Conservation (phyloP, 164 flowering plant species). For the Buxus sempervirens region DNA sequence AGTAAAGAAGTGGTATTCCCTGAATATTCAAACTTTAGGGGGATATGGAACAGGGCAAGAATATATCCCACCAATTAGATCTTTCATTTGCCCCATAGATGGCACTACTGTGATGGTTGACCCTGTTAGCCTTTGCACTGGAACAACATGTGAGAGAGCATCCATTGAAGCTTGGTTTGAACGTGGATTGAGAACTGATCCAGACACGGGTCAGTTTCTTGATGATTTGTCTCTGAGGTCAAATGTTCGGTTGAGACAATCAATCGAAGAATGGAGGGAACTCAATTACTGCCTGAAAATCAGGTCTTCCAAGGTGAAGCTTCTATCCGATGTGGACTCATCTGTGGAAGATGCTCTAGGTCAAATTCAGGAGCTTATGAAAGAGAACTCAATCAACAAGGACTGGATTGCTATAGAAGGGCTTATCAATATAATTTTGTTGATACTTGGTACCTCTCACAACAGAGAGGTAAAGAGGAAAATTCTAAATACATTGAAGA, state of each 20-base stretch:
- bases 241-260: conserved; percentile 55
- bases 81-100: conserved; percentile 53
- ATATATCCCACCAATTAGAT: conserved; percentile 40
- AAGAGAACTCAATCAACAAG: conserved; percentile 55
- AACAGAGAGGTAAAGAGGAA: conserved; percentile 39
- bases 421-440: conserved; percentile 33
- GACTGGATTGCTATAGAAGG: conserved; percentile 72
- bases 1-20: conserved; percentile 39
- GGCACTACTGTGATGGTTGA: conserved; percentile 50
- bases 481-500: conserved; percentile 40
- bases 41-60: conserved; percentile 35
- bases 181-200: conserved; percentile 50
- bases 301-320: conserved; percentile 41
- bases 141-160: conserved; percentile 61
- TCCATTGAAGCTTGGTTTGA: conserved; percentile 55
- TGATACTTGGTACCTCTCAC: conserved; percentile 40
- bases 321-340: conserved; percentile 32
- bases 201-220: conserved; percentile 48
- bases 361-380: conserved; percentile 48
- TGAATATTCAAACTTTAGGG: conserved; percentile 42
- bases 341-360: conserved; percentile 42
- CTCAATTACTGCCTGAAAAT: conserved; percentile 63
- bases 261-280: conserved; percentile 78
- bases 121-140: conserved; percentile 74
- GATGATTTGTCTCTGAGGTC: conserved; percentile 50